Evolutionary conservation across 352 stramenopile genomes (phyloP).

Genomic region (Thraustochytrium aureum): DNA sequence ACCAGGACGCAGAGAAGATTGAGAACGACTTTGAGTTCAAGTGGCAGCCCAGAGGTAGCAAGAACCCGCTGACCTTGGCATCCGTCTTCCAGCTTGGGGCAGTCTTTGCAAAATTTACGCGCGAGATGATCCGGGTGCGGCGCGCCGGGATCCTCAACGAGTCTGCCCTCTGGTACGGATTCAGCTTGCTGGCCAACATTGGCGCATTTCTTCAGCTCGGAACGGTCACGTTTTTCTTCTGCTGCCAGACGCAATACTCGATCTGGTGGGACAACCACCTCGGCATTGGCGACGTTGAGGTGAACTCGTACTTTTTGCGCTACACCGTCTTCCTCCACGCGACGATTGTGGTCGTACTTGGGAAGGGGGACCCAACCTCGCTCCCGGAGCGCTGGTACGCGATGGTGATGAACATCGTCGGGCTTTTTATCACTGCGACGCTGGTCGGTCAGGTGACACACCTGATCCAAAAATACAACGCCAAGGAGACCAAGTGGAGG

Average conservation of each 20-base stretch:
- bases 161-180: neutral
- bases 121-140: neutral
- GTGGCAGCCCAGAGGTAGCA: neutral
- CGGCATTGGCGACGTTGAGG: conserved; percentile 20
- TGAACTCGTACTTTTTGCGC: conserved; percentile 2
- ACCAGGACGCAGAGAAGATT: neutral
- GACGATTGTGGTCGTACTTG: conserved; percentile 36
- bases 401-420: conserved; percentile 20
- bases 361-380: conserved; percentile 40
- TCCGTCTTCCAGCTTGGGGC: conserved; percentile 7
- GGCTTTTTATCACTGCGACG: conserved; percentile 42
- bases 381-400: conserved; percentile 33
- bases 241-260: conserved; percentile 2
- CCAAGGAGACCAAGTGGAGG: conserved; percentile 51
- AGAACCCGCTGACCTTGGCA: neutral
- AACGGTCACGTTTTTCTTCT: conserved; percentile 38
- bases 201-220: neutral
- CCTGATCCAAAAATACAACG: conserved; percentile 45
- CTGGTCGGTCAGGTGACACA: conserved; percentile 52
- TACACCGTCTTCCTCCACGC: conserved; percentile 45
- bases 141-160: conserved; percentile 4
- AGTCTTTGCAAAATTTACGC: conserved; percentile 25
- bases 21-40: conserved; percentile 27
- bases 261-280: neutral
- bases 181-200: neutral